Base-by-base conservation (phyloP, 768 basidiomycete genomes). In the Daedaleopsis nitida region DNA sequence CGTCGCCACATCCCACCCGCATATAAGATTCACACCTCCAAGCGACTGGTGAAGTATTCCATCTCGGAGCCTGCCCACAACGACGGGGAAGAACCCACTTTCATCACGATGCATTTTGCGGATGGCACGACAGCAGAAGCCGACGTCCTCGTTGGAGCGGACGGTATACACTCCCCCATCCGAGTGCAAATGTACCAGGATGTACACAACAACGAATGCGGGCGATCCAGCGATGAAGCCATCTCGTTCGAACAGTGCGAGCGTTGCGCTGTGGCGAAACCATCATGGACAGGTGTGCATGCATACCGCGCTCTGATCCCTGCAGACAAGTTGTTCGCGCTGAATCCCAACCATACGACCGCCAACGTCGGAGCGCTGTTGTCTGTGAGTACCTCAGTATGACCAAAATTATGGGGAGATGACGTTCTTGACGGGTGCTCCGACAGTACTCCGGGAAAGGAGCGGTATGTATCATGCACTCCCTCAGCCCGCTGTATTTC, bases 251-350 rank as follows among this genome's bases (percentile, higher is more conserved):
- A 38, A n/a, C 14, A 60, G n/a, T 54, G 49, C 27, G 34, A 11
- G 12, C 58, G 59, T 8, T 62, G 61, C 38, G 45, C 48, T 21
- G 55, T 56, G 10, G 50, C 61, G 35, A 16, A 6, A n/a, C 68
- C 70, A 2, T 27, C 17, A 21, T 70, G 65, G 62, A 66, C 62
- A 8, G 69, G 69, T 6, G 62, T 63, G 1, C 42, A 62, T 13
- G 60, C 66, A 37, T 70, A 70, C 44, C 66, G 68, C 17, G 57
- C 53, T 38, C 51, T 70, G 50, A 64, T 70, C 27, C 63, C 68
- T 13, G 57, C 62, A 0, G 59, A 65, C 47, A 56, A 65, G 27
- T 37, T 47, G 19, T 43, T 60, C 39, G 42, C 54, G 37, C 24
- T 35, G 51, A 38, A 63, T 49, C 60, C 59, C 35, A 34, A 45